Evolutionary conservation across 2,329 filamentous ascomycete species (phyloP).

Genomic region (Furcasterigmium furcatum): DNA sequence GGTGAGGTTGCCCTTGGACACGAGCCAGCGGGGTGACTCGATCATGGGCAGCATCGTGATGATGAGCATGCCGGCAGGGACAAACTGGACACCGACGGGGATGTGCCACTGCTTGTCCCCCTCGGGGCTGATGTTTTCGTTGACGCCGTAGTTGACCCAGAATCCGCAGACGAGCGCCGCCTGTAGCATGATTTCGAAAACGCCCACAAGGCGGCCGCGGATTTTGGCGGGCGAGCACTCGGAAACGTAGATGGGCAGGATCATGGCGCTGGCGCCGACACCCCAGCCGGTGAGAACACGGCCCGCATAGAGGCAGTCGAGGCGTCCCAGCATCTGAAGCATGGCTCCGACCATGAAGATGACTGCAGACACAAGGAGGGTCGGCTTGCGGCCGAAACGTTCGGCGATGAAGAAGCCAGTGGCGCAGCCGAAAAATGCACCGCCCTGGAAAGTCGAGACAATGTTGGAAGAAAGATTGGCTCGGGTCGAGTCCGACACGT

Average conservation of each 20-base stretch:
- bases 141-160: slow-evolving; percentile 25
- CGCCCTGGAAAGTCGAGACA: slow-evolving; percentile 47
- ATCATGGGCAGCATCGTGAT: slow-evolving; percentile 25
- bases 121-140: slow-evolving; percentile 15
- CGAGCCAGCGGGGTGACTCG: slow-evolving; percentile 31
- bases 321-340: slow-evolving; percentile 45
- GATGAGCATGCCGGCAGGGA: slow-evolving; percentile 32
- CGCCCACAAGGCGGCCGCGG: slow-evolving; percentile 47
- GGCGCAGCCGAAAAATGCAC: slow-evolving; percentile 52
- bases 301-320: slow-evolving; percentile 53
- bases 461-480: slow-evolving; percentile 22
- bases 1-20: slow-evolving; percentile 28
- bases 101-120: slow-evolving; percentile 34
- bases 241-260: slow-evolving; percentile 55
- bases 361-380: slow-evolving; percentile 46
- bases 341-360: slow-evolving; percentile 47
- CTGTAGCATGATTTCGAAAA: slow-evolving; percentile 49
- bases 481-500: slow-evolving; percentile 3
- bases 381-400: slow-evolving; percentile 47
- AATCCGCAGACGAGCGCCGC: slow-evolving; percentile 48
- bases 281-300: slow-evolving; percentile 49
- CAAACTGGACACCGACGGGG: slow-evolving; percentile 35
- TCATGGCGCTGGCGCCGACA: slow-evolving; percentile 45
- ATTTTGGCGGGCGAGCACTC: slow-evolving; percentile 51
- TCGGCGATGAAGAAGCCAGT: slow-evolving; percentile 54